Evolutionary conservation across 129 eudicot species (phyloP).

Genomic region (Rutidosis leptorrhynchoides): DNA sequence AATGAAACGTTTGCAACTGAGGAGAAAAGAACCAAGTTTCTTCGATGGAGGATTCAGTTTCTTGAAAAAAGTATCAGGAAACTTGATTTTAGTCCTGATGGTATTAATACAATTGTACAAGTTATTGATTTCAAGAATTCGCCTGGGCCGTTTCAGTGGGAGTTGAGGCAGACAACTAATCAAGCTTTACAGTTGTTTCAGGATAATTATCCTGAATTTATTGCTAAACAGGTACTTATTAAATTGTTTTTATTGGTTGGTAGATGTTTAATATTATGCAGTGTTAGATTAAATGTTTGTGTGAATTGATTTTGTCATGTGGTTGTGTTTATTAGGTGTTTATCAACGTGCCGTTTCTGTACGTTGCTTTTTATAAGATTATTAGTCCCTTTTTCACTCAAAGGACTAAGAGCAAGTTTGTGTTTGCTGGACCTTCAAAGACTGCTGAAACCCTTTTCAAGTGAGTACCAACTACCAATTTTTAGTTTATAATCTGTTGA

Average conservation of each 20-base stretch:
- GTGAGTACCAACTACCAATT: constrained; percentile 33
- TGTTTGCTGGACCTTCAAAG: constrained; percentile 83
- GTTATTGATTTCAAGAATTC: constrained; percentile 80
- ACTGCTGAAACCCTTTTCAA: constrained; percentile 87
- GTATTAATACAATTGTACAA: constrained; percentile 60
- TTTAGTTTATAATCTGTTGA: not conserved
- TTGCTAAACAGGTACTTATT: constrained; percentile 94
- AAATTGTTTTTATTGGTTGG: not conserved
- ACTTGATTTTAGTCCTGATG: constrained; percentile 80
- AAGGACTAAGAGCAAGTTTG: constrained; percentile 94
- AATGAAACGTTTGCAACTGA: constrained; percentile 57
- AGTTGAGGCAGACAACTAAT: constrained; percentile 69
- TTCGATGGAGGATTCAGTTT: constrained; percentile 75
- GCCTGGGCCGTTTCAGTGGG: constrained; percentile 72
- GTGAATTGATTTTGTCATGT: not conserved
- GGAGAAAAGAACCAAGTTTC: constrained; percentile 62
- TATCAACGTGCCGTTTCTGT: constrained; percentile 90
- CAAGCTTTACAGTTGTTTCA: constrained; percentile 80
- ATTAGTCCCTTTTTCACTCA: constrained; percentile 83
- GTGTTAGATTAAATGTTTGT: constrained; percentile 13
- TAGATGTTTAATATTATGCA: not conserved
- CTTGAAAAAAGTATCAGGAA: constrained; percentile 70
- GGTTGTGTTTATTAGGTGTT: constrained; percentile 50
- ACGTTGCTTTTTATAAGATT: constrained; percentile 73
- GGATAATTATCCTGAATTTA: constrained; percentile 92